A percentile compares a stretch with the other conserved stretches of the same genome.
Evolutionary conservation across 257 asterid species (phyloP).

Genomic region (Knoxia roxburghii): DNA sequence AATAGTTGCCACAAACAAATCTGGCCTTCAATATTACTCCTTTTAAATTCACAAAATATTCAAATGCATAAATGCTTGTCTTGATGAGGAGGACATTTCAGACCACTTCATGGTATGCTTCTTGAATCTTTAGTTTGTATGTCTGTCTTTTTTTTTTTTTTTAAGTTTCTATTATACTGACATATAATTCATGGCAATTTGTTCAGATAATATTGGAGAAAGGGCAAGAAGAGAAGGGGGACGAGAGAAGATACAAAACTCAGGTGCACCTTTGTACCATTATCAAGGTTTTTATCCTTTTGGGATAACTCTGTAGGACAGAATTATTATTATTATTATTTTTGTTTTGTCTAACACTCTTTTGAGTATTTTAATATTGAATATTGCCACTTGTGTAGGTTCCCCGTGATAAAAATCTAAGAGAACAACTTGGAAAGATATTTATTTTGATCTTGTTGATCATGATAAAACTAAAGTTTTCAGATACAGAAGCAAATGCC

Average conservation of each 20-base stretch:
- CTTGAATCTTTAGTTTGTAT: constrained; percentile 2
- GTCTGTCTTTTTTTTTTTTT: constrained; percentile 1
- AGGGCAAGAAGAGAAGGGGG: constrained; percentile 97
- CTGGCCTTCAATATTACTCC: constrained; percentile 96
- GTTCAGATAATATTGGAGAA: constrained; percentile 87
- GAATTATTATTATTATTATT: no score
- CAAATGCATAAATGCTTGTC: constrained; percentile 99
- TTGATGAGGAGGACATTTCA: constrained; percentile 96
- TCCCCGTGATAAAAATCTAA: constrained; percentile 91
- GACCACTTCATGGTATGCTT: constrained; percentile 85
- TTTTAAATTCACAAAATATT: constrained; percentile 88
- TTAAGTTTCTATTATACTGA: not conserved
- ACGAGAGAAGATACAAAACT: constrained; percentile 86
- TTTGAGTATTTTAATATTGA: not conserved
- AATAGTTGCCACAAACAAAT: constrained; percentile 87
- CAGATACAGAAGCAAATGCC: constrained; percentile 85
- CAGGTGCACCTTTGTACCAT: constrained; percentile 94
- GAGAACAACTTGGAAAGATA: constrained; percentile 86
- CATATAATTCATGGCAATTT: constrained; percentile 1
- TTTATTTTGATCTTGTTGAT: constrained; percentile 91
- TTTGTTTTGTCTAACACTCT: not conserved
- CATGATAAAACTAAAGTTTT: constrained; percentile 89
- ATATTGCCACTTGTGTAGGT: constrained; percentile 41
- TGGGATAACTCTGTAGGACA: not conserved
- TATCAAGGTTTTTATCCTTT: constrained; percentile 58